phyloP scores from a whole-genome alignment of 306 rosid species.

The Ormosia emarginata region DNA sequence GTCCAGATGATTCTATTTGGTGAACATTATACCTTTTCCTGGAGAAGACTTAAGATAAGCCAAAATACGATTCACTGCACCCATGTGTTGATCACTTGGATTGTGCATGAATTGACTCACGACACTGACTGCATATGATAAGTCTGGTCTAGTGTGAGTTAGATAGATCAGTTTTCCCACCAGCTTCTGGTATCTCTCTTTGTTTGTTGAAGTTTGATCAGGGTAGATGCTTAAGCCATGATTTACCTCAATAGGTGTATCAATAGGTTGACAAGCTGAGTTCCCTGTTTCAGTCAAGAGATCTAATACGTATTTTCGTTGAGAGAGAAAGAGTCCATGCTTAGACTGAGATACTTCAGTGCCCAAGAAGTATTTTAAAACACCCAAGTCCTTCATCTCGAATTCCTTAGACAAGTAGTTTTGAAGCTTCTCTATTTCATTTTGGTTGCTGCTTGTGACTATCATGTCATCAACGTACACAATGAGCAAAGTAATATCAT shows the following conservation, averaged over 20 bases:
- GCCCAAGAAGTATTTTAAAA: not conserved
- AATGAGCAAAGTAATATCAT: not conserved
- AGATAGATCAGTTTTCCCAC: not conserved
- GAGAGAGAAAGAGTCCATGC: not conserved
- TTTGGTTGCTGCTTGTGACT: not conserved
- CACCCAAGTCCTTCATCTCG: not conserved
- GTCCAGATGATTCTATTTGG: too few species aligned
- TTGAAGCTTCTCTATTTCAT: not conserved
- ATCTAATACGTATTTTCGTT: not conserved
- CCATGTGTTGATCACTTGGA: not conserved
- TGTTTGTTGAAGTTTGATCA: not conserved
- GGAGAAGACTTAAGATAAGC: too few species aligned
- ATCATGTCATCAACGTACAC: not conserved
- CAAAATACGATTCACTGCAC: too few species aligned
- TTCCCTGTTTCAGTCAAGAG: not conserved
- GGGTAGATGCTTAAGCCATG: not conserved
- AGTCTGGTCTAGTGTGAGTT: not conserved
- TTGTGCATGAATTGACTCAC: not conserved
- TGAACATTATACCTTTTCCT: too few species aligned
- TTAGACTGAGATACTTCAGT: not conserved
- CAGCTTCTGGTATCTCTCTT: not conserved
- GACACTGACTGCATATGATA: not conserved
- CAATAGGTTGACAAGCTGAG: not conserved
- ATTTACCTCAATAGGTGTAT: not conserved
- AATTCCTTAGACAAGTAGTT: not conserved